These are phyloP conservation scores for Ceratobasidium sp. DNA, from an alignment of 1,284 basidiomycete species.

Conservation along the genomic window DNA sequence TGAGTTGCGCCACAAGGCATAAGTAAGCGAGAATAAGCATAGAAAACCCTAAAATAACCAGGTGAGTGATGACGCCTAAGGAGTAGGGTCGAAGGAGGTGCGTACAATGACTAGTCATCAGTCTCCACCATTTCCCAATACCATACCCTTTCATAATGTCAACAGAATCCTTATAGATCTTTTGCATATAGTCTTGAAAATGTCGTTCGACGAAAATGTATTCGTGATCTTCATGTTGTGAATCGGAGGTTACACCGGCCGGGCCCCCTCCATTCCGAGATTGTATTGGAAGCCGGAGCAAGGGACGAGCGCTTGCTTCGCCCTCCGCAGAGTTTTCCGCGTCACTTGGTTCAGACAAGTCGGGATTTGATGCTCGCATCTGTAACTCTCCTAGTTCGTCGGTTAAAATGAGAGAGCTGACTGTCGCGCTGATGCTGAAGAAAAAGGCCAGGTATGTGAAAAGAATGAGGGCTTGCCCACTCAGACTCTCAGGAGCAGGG, in stretches of 20 bases:
- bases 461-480: background rate
- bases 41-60: constrained; percentile 5
- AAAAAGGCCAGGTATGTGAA: constrained; percentile 2
- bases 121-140: constrained; percentile 15
- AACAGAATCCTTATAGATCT: constrained; percentile 8
- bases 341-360: too few species aligned
- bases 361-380: too few species aligned
- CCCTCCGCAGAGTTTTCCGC: too few species aligned
- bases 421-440: background rate
- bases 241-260: too few species aligned
- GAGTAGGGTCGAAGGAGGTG: background rate
- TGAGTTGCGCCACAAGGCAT: constrained; percentile 17
- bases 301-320: too few species aligned
- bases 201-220: too few species aligned
- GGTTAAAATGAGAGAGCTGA: constrained; percentile 2
- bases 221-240: too few species aligned
- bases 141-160: constrained; percentile 15
- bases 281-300: background rate
- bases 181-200: background rate
- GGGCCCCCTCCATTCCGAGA: too few species aligned
- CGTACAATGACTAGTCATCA: constrained; percentile 36
- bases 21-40: constrained; percentile 17
- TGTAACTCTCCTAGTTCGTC: background rate
- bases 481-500: background rate
- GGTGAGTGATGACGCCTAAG: background rate